Evolutionary conservation across 495 filamentous ascomycete genomes (phyloP), one percentile per base, ranked within the genome.

Genomic region (Pyrenopolyporus hunteri): DNA sequence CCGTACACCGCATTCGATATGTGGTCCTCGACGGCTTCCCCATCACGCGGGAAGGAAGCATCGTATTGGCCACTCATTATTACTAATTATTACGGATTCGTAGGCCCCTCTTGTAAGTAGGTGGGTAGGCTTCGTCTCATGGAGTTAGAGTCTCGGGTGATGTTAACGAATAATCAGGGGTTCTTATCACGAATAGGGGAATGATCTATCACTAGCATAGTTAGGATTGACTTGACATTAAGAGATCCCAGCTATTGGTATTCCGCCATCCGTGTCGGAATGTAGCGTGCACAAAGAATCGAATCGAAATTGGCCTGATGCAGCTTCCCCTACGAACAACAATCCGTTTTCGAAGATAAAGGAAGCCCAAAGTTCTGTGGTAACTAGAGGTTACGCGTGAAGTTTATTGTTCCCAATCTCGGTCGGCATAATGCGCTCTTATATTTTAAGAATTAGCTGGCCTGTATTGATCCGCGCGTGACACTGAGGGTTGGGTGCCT

Each of bases 311-410:
- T 16, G 9, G 31, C 29, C n/a, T 10, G 25, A 14, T 14, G 5
- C n/a, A 22, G 39, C 8, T 36, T 51, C 28, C 0, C 6, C 8
- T 16, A 13, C 7, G 22, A 42, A 50, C 4, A 8, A 39, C 8
- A 28, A 37, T 59, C 57, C 57, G 46, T 59, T 59, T 59, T 59
- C 57, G 32, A 44, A n/a, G n/a, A 59, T 19, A 3, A 36, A 51
- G 9, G 2, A 33, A 42, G 14, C n/a, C n/a, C n/a, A n/a, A n/a
- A n/a, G n/a, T n/a, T n/a, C n/a, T n/a, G n/a, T n/a, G n/a, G n/a
- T n/a, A n/a, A n/a, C n/a, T n/a, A n/a, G n/a, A n/a, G n/a, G n/a
- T n/a, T n/a, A n/a, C n/a, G n/a, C n/a, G n/a, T n/a, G n/a, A n/a
- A n/a, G n/a, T n/a, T n/a, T n/a, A n/a, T n/a, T n/a, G n/a, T n/a